phyloP scores from a whole-genome alignment of 164 flowering plant species.

The Amborella trichopoda region DNA sequence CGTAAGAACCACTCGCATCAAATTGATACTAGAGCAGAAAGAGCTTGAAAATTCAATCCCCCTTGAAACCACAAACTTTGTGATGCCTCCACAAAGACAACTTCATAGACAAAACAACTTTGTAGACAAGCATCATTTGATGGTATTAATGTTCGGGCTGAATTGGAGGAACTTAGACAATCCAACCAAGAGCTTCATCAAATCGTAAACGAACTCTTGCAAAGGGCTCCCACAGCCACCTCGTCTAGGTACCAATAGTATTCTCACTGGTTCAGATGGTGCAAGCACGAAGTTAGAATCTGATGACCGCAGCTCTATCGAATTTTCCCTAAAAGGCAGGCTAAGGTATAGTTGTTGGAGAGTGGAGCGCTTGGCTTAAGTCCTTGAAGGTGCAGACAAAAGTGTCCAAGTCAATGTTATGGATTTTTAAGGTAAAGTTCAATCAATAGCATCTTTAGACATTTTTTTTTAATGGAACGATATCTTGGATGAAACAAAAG shows the following conservation, averaged over 20 bases:
- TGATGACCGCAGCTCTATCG: not conserved
- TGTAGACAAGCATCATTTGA: no score
- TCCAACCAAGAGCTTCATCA: not conserved
- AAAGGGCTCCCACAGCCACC: no score
- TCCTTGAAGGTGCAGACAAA: not conserved
- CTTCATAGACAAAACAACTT: no score
- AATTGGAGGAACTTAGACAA: not conserved
- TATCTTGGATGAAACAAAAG: conserved; percentile 2
- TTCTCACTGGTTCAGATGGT: no score
- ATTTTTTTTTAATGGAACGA: conserved; percentile 4
- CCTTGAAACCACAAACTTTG: no score
- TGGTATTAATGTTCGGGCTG: no score
- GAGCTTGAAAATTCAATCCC: no score
- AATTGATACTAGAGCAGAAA: no score
- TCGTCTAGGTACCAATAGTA: not conserved
- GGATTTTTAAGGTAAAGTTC: not conserved
- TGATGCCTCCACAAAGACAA: no score
- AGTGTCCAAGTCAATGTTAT: not conserved
- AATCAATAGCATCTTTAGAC: not conserved
- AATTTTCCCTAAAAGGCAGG: not conserved
- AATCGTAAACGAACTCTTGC: not conserved
- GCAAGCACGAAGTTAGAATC: not conserved
- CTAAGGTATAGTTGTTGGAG: not conserved
- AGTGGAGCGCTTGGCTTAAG: not conserved
- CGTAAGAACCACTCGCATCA: no score